A percentile compares a stretch with the other conserved stretches of the same genome.
Evolutionary conservation across 2,329 filamentous ascomycete species (phyloP).

Genomic region (Xylariaceae sp.): DNA sequence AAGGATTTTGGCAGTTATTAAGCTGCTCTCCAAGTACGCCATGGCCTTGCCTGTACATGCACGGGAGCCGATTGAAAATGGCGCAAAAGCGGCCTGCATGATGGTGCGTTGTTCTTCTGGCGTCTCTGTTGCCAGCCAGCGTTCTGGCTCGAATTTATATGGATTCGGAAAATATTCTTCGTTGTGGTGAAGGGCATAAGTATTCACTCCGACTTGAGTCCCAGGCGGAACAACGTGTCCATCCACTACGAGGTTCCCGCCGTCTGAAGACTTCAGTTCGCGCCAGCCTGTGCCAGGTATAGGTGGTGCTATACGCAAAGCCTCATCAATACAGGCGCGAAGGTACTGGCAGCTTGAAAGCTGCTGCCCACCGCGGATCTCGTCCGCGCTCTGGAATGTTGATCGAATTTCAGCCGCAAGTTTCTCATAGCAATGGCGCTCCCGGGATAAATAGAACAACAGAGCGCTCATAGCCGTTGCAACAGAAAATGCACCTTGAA

Average conservation of each 20-base stretch:
- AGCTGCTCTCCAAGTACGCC: conserved; percentile 47
- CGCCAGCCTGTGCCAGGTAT: conserved; percentile 9
- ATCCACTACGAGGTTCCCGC: conserved; percentile 4
- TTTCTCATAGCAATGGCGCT: conserved; percentile 11
- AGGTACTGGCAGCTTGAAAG: conserved; percentile 14
- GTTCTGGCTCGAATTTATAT: conserved; percentile 19
- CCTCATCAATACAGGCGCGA: conserved; percentile 14
- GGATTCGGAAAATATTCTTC: conserved; percentile 13
- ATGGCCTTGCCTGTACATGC: conserved; percentile 53
- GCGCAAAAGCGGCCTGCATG: conserved; percentile 40
- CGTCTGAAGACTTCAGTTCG: background rate
- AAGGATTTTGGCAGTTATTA: conserved; percentile 46
- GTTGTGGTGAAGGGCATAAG: conserved; percentile 19
- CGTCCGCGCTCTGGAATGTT: conserved; percentile 2
- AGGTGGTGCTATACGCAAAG: conserved; percentile 14
- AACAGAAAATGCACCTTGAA: too few species aligned
- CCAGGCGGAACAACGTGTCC: conserved; percentile 19
- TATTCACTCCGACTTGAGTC: conserved; percentile 11
- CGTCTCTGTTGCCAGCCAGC: conserved; percentile 16
- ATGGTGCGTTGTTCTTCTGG: conserved; percentile 8
- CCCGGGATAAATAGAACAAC: conserved; percentile 29
- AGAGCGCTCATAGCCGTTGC: background rate
- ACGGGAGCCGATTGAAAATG: conserved; percentile 25
- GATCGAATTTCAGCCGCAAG: conserved; percentile 17
- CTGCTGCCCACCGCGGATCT: conserved; percentile 6